Evolutionary conservation across 1,139 yeast species (phyloP), one percentile per base, ranked within the genome.

Genomic region (Suhomyces yuchorum): DNA sequence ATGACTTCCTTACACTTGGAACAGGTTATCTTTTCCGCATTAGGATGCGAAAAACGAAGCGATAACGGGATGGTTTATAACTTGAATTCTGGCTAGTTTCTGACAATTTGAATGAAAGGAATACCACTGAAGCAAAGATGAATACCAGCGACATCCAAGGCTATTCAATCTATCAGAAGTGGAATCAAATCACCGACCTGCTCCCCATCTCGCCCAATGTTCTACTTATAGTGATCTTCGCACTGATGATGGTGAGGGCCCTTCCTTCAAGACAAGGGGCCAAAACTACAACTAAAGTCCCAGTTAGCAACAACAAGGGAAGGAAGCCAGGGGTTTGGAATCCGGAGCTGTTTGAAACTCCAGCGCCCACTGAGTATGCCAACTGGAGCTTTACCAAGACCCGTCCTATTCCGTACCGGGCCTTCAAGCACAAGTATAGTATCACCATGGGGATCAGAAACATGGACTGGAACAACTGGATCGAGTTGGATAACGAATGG

Each of bases 401-500:
- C 1, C 66, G 62, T 46, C 87, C 89, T 2, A 57, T 80, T 37
- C 85, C 87, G 22, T 82, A 82, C 58, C 68, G 87, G 47, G 85
- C 87, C 0, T 82, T 82, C 60, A 81, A 74, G 59, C 83, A 80
- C 60, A 80, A 77, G 51, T 82, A 82, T 57, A 60, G 61, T 51
- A 67, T 72, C 19, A 82, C 83, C 24, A 83, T 83, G 88, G 88
- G 87, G n/a, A 82, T 82, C 41, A 67, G 87, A 55, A 71, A 68
- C 51, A 78, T 82, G 84, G 78, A 80, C 44, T 76, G 77, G 73
- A 68, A 77, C 46, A 69, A 70, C 43, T 84, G 89, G 89, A 77
- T 84, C 53, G 85, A 84, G 60, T 67, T 84, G 46, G 89, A 84
- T 61, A 82, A 79, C 53, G 82, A 83, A 61, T 84, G 87, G 86